Base-by-base conservation (phyloP, 2,329 filamentous ascomycete genomes). In the Chrysosphaeria jannelii region DNA sequence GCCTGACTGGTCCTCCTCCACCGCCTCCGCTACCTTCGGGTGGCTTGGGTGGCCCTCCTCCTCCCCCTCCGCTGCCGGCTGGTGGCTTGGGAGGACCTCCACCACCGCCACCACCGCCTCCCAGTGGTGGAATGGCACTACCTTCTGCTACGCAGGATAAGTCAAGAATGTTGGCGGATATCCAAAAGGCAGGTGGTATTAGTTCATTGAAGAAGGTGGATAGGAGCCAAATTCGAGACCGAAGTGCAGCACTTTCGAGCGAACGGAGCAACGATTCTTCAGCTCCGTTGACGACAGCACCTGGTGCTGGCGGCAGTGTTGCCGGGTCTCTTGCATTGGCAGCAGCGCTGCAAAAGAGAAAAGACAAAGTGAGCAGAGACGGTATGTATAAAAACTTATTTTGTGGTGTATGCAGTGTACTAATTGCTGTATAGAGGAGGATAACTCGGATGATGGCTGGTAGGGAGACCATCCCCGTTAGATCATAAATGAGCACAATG, bases 291-390 rank as follows among this genome's bases (percentile, higher is more conserved):
- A 12, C 75, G 70, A 47, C 79, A 76, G 22, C 47, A 90, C 34
- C 74, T 72, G 28, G 67, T 63, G 29, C 71, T 5, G 54, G 51
- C 10, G 56, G 59, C 8, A 60, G 62, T 25, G 65, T 64, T 26
- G 66, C 62, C 17, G 61, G 91, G 56, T 75, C 76, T 12, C 74
- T 72, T 47, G 81, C 78, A 20, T 48, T 91, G 34, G 74, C 74
- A 28, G 68, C 63, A 29, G 71, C 69, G 27, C 45, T 79, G 35
- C 62, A 68, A 38, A 71, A 74, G 47, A 58, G 81, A 43, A 91
- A 91, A 52, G 64, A 76, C 44, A 90, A 89, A 53, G 81, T 91
- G 41, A 75, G 74, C 47, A 69, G 74, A 42, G 89, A 75, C 53
- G 81, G 81, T 91, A 62, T 63, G 74, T 23, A 24, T 23, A 24